Evolutionary conservation across 129 eudicot genomes (phyloP).

Genomic region (Ambrosia trifida): DNA sequence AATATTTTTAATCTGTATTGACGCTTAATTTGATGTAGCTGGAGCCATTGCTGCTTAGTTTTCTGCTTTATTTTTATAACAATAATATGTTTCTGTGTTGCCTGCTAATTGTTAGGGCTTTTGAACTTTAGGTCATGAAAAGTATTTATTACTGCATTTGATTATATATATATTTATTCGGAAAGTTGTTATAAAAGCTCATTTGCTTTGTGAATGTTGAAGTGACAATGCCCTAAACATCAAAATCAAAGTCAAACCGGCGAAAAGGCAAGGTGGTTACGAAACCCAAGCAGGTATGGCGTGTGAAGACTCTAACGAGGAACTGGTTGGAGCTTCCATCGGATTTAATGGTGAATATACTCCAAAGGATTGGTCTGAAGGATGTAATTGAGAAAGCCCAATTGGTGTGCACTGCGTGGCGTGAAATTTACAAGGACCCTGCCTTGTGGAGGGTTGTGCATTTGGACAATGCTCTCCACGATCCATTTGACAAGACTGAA

Average conservation of each 20-base stretch:
- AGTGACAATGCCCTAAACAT: neutral
- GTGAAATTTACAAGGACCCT: neutral
- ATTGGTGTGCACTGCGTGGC: conserved; percentile 1
- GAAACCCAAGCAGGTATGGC: neutral
- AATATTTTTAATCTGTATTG: too few species aligned
- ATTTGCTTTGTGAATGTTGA: neutral
- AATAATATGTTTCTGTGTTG: too few species aligned
- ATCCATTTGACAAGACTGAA: neutral
- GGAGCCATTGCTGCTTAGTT: too few species aligned
- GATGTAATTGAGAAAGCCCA: neutral
- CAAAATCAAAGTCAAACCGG: neutral
- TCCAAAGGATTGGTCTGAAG: neutral
- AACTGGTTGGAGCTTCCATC: conserved; percentile 11
- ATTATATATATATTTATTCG: too few species aligned
- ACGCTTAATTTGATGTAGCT: too few species aligned
- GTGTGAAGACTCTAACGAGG: neutral
- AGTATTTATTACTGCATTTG: too few species aligned
- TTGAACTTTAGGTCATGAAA: too few species aligned
- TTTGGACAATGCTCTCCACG: neutral
- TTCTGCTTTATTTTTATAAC: too few species aligned
- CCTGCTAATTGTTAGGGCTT: too few species aligned
- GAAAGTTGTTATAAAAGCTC: neutral
- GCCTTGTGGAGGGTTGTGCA: neutral
- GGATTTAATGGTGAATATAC: neutral
- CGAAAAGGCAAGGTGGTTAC: neutral